Evolutionary conservation across 257 asterid species (phyloP), one percentile per base, ranked within the genome.

Genomic region (Cinchona pubescens): DNA sequence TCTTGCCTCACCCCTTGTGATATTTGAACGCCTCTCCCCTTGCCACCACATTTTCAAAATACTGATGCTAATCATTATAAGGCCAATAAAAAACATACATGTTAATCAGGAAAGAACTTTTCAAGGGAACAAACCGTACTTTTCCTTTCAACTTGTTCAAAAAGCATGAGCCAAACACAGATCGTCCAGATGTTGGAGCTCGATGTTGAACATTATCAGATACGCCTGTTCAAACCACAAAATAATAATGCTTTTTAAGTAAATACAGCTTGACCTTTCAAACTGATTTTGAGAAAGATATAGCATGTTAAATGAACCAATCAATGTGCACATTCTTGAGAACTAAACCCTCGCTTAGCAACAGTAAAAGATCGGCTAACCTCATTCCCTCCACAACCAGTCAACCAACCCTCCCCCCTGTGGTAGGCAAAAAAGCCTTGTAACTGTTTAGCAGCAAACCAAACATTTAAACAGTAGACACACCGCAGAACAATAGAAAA

Each of bases 141-240:
- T 77, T 67, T 71, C 40, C 85, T 59, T 87, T 90, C 87, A 88
- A 56, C 71, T 78, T 83, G 80, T 72, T 71, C 65, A 63, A 21
- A 65, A 91, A 83, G 72, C 19, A 45, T 71, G 75, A 23, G 78
- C 82, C 81, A 84, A 88, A 84, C 37, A 68, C 13, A 35, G 89
- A 85, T 64, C 69, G 70, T 35, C 81, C 61, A 59, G 45, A 35
- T 38, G 84, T 65, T 27, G 82, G 83, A 82, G 83, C 84, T 63
- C 66, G 75, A 76, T 78, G 73, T 72, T 80, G 81, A 13, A 49
- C 69, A 80, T 45, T 87, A 75, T 82, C 79, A 59, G 67, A 72
- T 73, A 72, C 76, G 85, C 86, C 96, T 89, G 79, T 75, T 79
- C 38, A 67, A 25, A 29, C 42, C 40, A 40, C 49, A 76, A 56